phyloP scores from a whole-genome alignment of 805 yeast genomes.

The Wickerhamiella galacta region DNA sequence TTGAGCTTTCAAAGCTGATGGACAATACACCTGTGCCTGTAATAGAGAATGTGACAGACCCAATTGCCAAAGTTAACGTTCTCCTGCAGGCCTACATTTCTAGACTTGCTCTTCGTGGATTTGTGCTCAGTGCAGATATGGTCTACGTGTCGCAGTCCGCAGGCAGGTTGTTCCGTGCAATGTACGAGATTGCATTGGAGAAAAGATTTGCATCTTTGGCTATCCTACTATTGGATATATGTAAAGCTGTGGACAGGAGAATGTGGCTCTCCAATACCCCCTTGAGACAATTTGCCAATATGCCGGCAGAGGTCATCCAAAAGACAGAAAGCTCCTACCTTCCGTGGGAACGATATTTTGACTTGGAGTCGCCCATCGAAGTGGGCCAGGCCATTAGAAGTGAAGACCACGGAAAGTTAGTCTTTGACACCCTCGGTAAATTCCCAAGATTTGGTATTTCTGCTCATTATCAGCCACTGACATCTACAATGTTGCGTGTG shows the following conservation, averaged over 20 bases:
- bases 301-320: slow-evolving; percentile 52
- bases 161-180: slow-evolving; percentile 71
- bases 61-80: slow-evolving; percentile 62
- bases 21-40: slow-evolving; percentile 78
- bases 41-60: slow-evolving; percentile 51
- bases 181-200: slow-evolving; percentile 56
- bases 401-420: slow-evolving; percentile 40
- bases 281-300: slow-evolving; percentile 61
- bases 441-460: slow-evolving; percentile 55
- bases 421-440: slow-evolving; percentile 39
- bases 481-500: slow-evolving; percentile 47
- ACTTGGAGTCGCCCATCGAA: slow-evolving; percentile 48
- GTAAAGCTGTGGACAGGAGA: slow-evolving; percentile 65
- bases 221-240: slow-evolving; percentile 38
- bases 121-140: slow-evolving; percentile 88
- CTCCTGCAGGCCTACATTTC: slow-evolving; percentile 81
- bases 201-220: slow-evolving; percentile 60
- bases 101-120: slow-evolving; percentile 57
- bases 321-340: slow-evolving; percentile 65
- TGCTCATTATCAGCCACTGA: slow-evolving; percentile 59
- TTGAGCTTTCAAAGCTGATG: slow-evolving; percentile 50
- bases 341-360: slow-evolving; percentile 69
- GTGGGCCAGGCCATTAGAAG: slow-evolving; percentile 68
- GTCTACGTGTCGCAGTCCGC: slow-evolving; percentile 85
- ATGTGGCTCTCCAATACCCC: slow-evolving; percentile 82